Evolutionary conservation across 78 protist genomes (phyloP), one percentile per base, ranked within the genome.

Genomic region (Ministeria vibrans): DNA sequence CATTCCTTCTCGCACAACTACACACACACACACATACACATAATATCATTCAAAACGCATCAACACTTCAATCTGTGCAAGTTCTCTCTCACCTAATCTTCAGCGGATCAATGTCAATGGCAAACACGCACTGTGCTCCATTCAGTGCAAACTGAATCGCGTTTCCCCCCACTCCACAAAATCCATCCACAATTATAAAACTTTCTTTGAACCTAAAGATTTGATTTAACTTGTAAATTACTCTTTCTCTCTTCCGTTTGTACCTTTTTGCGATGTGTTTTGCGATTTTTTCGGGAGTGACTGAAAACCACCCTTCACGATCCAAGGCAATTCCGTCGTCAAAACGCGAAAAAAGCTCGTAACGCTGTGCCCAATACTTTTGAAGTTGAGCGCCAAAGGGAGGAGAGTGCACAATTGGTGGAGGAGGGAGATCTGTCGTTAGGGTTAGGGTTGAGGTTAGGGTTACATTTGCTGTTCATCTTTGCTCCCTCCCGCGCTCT

Each of bases 111-210:
- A 49, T 0, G 41, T 79, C 83, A 27, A 79, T 46, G 38, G 78
- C 75, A 38, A 79, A 22, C 25, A 79, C 83, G 22, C 43, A 64
- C 23, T 1, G n/a, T n/a, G n/a, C 64, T 76, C 87, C 34, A 32
- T 36, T 41, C 55, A 1, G 32, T 3, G 87, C 87, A 49, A 83
- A 83, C n/a, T 77, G 83, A 32, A 83, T 83, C 34, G 79, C 45
- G 68, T 77, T 83, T 23, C 87, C 87, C 4, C 83, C 87, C 13
- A 30, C 80, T 25, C 87, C 87, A 2, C 81, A 69, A 32, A 83
- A 83, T 0, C 68, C 73, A 53, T 83, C 87, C 46, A 83, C 1
- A 30, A 83, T 3, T 7, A 83, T n/a, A n/a, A n/a, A n/a, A n/a
- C n/a, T n/a, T n/a, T n/a, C n/a, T n/a, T n/a, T n/a, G n/a, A n/a